phyloP scores from a whole-genome alignment of 768 basidiomycete genomes.

The Porpolomopsis calyptriformis region DNA sequence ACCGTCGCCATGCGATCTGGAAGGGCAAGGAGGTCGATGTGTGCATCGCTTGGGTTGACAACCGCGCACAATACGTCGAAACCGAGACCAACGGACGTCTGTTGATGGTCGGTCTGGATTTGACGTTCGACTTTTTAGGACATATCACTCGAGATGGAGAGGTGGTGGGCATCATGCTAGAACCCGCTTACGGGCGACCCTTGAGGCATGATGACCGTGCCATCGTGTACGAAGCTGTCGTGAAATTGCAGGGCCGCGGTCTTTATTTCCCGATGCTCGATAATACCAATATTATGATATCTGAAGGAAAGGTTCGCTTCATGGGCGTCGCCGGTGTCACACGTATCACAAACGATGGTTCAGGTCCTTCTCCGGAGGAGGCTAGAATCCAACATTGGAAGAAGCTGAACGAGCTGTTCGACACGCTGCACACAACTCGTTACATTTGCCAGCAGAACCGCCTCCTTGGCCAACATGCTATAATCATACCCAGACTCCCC shows the following conservation, averaged over 20 bases:
- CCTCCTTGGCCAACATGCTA: not conserved
- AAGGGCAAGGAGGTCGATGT: conserved; percentile 13
- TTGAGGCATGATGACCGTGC: conserved; percentile 11
- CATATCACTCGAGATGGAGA: conserved; percentile 14
- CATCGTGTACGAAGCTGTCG: conserved; percentile 10
- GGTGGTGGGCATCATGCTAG: conserved; percentile 15
- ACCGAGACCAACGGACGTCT: conserved; percentile 5
- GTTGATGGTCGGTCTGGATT: conserved; percentile 6
- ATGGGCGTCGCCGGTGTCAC: not conserved
- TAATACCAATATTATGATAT: conserved; percentile 1
- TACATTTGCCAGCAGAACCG: not conserved
- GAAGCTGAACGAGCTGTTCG: conserved; percentile 4
- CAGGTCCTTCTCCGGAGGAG: not conserved
- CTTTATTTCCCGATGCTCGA: not conserved
- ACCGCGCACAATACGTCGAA: conserved; percentile 1
- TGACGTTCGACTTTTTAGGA: conserved; percentile 12
- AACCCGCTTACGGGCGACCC: conserved; percentile 10
- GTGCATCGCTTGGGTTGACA: conserved; percentile 12
- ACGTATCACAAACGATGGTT: not conserved
- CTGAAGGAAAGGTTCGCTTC: conserved; percentile 7
- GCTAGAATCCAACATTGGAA: conserved; percentile 4
- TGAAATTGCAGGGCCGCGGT: conserved; percentile 8
- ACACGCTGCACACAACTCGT: conserved; percentile 1
- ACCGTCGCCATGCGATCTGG: conserved; percentile 13
- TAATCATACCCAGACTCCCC: not conserved